Conservation (phyloP, 345 rosid genomes). For the Gossypium turneri region DNA sequence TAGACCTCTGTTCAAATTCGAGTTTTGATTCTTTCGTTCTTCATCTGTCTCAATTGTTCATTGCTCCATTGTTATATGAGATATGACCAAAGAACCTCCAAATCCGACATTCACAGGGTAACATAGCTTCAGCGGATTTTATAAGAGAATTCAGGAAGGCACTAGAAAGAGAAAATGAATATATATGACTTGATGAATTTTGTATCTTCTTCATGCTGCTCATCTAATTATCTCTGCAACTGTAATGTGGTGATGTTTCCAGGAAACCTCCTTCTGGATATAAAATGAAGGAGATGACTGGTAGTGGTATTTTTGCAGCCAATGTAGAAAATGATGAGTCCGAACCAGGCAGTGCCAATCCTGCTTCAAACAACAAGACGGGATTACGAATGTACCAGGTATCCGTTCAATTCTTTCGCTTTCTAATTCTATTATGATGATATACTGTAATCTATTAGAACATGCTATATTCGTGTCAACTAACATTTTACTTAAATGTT, state of each 20-base stretch:
- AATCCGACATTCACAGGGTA: too few species aligned
- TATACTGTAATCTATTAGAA: not conserved
- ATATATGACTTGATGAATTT: not conserved
- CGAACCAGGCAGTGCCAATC: constrained; percentile 49
- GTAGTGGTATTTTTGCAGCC: constrained; percentile 82
- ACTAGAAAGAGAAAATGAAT: not conserved
- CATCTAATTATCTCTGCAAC: constrained; percentile 6
- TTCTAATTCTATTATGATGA: not conserved
- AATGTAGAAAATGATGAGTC: constrained; percentile 45
- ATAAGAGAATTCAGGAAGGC: too few species aligned
- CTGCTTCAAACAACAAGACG: constrained; percentile 42
- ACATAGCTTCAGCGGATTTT: not conserved
- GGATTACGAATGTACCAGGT: constrained; percentile 87
- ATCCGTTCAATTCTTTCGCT: not conserved
- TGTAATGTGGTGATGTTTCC: constrained; percentile 13
- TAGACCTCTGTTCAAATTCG: not conserved
- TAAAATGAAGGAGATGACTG: constrained; percentile 92
- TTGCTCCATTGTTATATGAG: too few species aligned
- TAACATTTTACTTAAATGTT: not conserved
- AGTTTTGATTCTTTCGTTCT: not conserved
- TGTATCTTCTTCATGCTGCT: not conserved
- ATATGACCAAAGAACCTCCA: too few species aligned
- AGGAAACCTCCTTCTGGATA: constrained; percentile 95
- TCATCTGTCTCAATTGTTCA: too few species aligned
- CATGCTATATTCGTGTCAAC: not conserved